Base-by-base conservation (phyloP, 2,329 filamentous ascomycete genomes). In the Mycosphaerella sp. region DNA sequence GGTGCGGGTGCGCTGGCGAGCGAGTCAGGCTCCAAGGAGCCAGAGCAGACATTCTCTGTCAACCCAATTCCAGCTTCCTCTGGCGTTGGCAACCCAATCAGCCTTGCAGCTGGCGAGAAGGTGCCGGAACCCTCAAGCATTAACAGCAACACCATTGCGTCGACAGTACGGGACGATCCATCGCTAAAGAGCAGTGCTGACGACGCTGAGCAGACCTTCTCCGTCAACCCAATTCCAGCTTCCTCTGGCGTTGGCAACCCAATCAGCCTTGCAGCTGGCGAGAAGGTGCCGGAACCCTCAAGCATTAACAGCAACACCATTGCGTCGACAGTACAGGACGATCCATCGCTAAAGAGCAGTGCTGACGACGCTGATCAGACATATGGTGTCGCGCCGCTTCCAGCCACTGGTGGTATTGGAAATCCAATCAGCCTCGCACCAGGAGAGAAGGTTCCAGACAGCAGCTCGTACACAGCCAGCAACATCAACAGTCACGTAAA, bases 381-480 rank as follows among this genome's bases (percentile, higher is more conserved):
- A 14, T 70, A 88, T 64, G 64, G 70, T 45, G 78, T 81, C 51
- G 75, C 76, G 44, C 80, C 80, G 12, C 73, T 82, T 46, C 79
- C 80, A 34, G 79, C 80, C 4, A 78, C 78, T 16, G 71, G 70
- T 50, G 79, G 79, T 44, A 66, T 71, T 50, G 81, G 89, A 49
- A 96, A 96, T 70, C 90, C 91, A 6, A 80, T 96, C 67, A 77
- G 79, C 63, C 78, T 95, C 49, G 78, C 79, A 18, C 86, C 90
- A 3, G 89, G 89, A 62, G 87, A 95, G 73, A 82, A 84, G 68
- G 79, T 95, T 8, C 90, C 90, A 36, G 77, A 86, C 42, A 69
- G 77, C 21, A 79, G 73, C 68, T 78, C 78, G 21, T 65, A 89
- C 61, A 82, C 82, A 42, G 70, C 77, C 45, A 86, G 87, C 68